These are phyloP conservation scores for Helenozyma baotianmanensis DNA, from an alignment of 805 yeast species.

Conservation along the genomic window DNA sequence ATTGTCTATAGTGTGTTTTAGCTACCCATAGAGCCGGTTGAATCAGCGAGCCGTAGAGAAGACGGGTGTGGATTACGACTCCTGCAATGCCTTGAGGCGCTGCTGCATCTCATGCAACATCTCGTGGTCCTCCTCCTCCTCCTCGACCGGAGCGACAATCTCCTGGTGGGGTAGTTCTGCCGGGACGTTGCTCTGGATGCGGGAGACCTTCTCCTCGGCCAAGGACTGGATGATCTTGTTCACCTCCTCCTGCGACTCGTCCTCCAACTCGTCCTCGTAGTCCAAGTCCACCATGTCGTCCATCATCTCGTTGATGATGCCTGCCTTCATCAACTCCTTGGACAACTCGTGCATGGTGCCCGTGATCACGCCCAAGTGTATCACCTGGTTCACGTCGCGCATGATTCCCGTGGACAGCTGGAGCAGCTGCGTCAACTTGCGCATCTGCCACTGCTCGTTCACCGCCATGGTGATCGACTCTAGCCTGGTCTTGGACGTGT, in stretches of 20 bases:
- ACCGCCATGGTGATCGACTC: constrained; percentile 85
- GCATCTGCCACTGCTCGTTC: constrained; percentile 85
- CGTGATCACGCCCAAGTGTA: constrained; percentile 72
- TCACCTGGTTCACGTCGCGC: constrained; percentile 81
- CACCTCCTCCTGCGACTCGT: constrained; percentile 64
- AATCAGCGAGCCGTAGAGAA: no score
- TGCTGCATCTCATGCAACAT: constrained; percentile 85
- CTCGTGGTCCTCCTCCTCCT: constrained; percentile 65
- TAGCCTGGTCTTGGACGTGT: constrained; percentile 78
- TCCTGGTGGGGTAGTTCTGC: constrained; percentile 18
- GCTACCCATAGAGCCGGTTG: no score
- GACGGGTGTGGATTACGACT: constrained; percentile 7
- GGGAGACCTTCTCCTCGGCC: constrained; percentile 37
- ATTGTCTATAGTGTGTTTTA: no score
- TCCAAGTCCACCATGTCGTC: constrained; percentile 81
- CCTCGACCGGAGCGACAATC: constrained; percentile 8
- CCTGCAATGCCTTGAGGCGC: constrained; percentile 76
- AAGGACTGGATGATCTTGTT: constrained; percentile 49
- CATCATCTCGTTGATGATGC: constrained; percentile 91
- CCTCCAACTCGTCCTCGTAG: constrained; percentile 53
- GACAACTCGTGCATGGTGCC: constrained; percentile 82
- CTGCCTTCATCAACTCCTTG: constrained; percentile 79
- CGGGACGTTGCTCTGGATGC: constrained; percentile 33
- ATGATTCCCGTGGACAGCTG: constrained; percentile 72
- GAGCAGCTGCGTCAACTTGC: constrained; percentile 77